A percentile compares a stretch with the other conserved stretches of the same genome.
These are phyloP conservation scores for Iberis pinnata DNA, from an alignment of 345 rosid species.

Conservation along the genomic window DNA sequence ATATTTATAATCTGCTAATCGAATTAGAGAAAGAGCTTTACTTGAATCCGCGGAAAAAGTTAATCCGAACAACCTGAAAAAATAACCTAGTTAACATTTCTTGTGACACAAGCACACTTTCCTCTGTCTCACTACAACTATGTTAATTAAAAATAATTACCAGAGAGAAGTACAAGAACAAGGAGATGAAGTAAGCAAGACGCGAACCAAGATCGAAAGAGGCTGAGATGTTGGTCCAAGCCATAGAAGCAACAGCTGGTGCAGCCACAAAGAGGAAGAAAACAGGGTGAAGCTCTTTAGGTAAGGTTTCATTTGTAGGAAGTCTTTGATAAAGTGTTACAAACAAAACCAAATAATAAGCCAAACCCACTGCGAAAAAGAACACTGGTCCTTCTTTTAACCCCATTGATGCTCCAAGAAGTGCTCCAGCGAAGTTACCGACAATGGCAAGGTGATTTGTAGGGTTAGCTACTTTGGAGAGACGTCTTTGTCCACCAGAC, in stretches of 20 bases:
- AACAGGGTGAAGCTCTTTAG: slow-evolving; percentile 92
- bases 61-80: slow-evolving; percentile 65
- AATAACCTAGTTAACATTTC: slow-evolving; percentile 15
- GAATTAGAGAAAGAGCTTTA: slow-evolving; percentile 20
- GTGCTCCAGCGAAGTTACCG: slow-evolving; percentile 87
- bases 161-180: slow-evolving; percentile 82
- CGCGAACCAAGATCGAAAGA: slow-evolving; percentile 68
- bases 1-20: background rate
- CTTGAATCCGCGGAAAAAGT: slow-evolving; percentile 81
- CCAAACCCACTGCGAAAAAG: slow-evolving; percentile 79
- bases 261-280: slow-evolving; percentile 90
- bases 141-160: slow-evolving; percentile 24
- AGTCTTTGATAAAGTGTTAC: slow-evolving; percentile 92
- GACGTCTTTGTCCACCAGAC: slow-evolving; percentile 86
- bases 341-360: slow-evolving; percentile 76
- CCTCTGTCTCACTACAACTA: background rate
- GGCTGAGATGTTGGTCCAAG: slow-evolving; percentile 70
- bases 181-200: slow-evolving; percentile 75
- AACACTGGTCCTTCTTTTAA: slow-evolving; percentile 85
- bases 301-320: slow-evolving; percentile 79
- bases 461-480: slow-evolving; percentile 89
- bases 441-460: slow-evolving; percentile 76
- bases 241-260: slow-evolving; percentile 85
- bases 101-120: slow-evolving; percentile 10
- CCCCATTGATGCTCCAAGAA: slow-evolving; percentile 87